Base-by-base conservation (phyloP, 2,329 filamentous ascomycete genomes). In the Diaporthe humulicola region DNA sequence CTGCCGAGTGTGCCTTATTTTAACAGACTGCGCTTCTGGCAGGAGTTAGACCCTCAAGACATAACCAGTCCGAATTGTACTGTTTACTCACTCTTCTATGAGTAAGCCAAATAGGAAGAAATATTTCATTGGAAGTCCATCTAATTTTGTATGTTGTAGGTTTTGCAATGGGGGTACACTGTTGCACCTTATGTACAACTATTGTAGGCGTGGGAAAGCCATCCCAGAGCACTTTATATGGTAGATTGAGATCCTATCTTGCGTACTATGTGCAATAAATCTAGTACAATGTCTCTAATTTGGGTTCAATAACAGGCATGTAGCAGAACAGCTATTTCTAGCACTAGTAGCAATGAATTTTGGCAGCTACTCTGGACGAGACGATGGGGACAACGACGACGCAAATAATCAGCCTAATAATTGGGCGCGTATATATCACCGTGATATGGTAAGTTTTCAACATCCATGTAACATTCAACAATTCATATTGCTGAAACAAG, bases 51-150 rank as follows among this genome's bases (percentile, higher is more conserved):
- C 17, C 40, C 40, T 14, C 9, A 2, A 40, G 45, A 33, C 0
- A 0, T 5, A 10, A 12, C 4, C 42, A 48, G 19, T 48, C 42
- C 42, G 19, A 22, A 66, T 36, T 66, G 60, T 30, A 33, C 42
- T 36, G 42, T 66, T 17, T 66, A 48, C 19, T 66, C 42, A 19
- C 40, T 66, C 40, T 66, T 33, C 60, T 66, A 50, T 15, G 10
- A 66, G 60, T 50, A 66, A 66, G 28, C 25, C 5, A 66, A 22
- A 42, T 33, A 30, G 10, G 17, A 9, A 48, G 5, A 19, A 61
- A 5, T 17, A 45, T 14, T 1, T 15, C n/a, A n/a, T n/a, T n/a
- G n/a, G n/a, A n/a, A n/a, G n/a, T n/a, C n/a, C n/a, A n/a, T n/a
- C 40, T 66, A 19, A 48, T 36, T n/a, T 17, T 19, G 22, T 50